Evolutionary conservation across 1,139 yeast genomes (phyloP).

Genomic region (Lodderomyces beijingensis): DNA sequence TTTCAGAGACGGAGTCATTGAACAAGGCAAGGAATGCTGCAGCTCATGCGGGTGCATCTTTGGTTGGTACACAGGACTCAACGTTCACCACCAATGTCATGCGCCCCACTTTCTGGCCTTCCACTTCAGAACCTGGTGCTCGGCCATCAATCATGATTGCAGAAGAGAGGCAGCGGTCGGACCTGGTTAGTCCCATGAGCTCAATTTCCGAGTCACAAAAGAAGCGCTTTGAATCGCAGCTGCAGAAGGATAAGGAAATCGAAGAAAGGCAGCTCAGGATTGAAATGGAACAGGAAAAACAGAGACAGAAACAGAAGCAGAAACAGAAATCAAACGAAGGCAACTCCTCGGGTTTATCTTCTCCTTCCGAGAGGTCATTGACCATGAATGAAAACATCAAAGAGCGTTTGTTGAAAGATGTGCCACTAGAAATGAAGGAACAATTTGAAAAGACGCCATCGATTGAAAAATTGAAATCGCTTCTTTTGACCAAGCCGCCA

Average conservation of each 20-base stretch:
- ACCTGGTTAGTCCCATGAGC: slow-evolving; percentile 16
- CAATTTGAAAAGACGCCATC: slow-evolving; percentile 40
- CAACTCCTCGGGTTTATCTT: slow-evolving; percentile 1
- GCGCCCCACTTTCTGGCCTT: slow-evolving; percentile 3
- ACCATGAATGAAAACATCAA: slow-evolving; percentile 13
- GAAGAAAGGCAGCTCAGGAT: not conserved
- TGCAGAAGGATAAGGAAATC: not conserved
- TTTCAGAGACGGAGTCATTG: slow-evolving; percentile 11
- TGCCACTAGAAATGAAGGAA: slow-evolving; percentile 32
- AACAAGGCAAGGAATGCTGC: slow-evolving; percentile 9
- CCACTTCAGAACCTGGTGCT: not conserved
- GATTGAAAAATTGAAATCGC: slow-evolving; percentile 34
- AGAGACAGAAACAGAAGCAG: slow-evolving; percentile 2
- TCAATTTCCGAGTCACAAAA: slow-evolving; percentile 2
- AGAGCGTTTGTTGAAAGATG: slow-evolving; percentile 24
- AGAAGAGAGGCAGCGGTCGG: slow-evolving; percentile 8
- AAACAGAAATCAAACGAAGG: slow-evolving; percentile 4
- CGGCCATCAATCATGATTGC: not conserved
- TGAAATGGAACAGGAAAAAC: slow-evolving; percentile 3
- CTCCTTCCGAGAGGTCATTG: slow-evolving; percentile 2
- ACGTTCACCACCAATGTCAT: slow-evolving; percentile 2
- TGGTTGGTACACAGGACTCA: slow-evolving; percentile 8
- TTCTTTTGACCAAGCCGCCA: slow-evolving; percentile 35
- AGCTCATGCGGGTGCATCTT: slow-evolving; percentile 10
- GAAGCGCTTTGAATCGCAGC: not conserved